Base-by-base conservation (phyloP, 495 filamentous ascomycete genomes). In the Penicillium egyptiacum region DNA sequence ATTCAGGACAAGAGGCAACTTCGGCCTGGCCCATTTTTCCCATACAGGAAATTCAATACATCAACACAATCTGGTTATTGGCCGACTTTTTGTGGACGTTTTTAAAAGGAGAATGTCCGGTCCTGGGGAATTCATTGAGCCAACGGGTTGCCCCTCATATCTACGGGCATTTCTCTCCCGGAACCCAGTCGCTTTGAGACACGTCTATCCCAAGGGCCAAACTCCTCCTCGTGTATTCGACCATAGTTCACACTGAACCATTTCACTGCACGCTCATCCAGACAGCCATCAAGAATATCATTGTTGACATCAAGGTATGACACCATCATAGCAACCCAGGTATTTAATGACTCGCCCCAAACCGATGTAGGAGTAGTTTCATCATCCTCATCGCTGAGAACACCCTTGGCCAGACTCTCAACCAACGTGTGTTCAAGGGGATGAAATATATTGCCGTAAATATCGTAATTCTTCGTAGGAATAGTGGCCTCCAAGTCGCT, bases 231-330 rank as follows among this genome's bases (percentile, higher is more conserved):
- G 45, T 46, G 50, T 30, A 49, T 57, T 35, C 61, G 57, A 57
- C 60, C 60, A 59, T 56, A 63, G 4, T 56, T n/a, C 10, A 19
- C 28, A 45, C 60, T 59, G 39, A 39, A 59, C 60, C 60, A 63
- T 48, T 51, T 26, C 41, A 57, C 51, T 41, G 54, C 46, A 25
- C 31, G 17, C 44, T 57, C 19, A 57, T 64, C 57, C 10, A 17
- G 3, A 25, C 57, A 60, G 30, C 46, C 11, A 57, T 64, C 61
- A 17, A 63, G 52, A 3, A 56, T 56, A 42, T 60, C 44, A 47
- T 67, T 67, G 22, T 67, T 56, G 40, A 62, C 62, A 37, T 62
- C 58, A n/a, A 67, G 56, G 19, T 67, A 62, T n/a, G n/a, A n/a
- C n/a, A n/a, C n/a, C 25, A 25, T 25, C 25, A 25, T 25, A 25